Base-by-base conservation (phyloP, 306 rosid species). In the Potentilla sterilis region DNA sequence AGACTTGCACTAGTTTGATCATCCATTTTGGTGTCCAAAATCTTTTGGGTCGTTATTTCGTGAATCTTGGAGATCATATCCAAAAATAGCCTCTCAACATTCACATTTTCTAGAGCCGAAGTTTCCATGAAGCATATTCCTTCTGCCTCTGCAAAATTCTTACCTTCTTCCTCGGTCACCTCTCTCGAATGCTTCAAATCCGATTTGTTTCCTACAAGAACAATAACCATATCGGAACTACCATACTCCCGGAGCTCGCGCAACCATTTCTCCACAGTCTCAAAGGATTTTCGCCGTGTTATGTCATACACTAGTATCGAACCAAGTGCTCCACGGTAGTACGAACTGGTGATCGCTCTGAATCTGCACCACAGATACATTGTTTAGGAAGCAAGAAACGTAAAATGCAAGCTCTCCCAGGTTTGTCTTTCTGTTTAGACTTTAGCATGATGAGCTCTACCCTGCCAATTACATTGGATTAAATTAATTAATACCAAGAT, bases 281-380 rank as follows among this genome's bases (percentile, higher is more conserved):
- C 84, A 38, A 86, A 95, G 6, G 92, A 83, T 22, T 75, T 32
- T 28, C 71, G 10, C 51, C 88, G 78, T 2, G 93, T 87, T 69
- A 95, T 89, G 87, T 95, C 99, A 40, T 92, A 95, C 3, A 92
- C 96, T 40, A 95, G 83, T 54, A 95, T 74, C 41, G 97, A 95
- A 2, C 99, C 99, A 1, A 92, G 67, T 7, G 99, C 99, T 76
- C 99, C 99, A 32, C 97, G 87, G 81, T 95, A 95, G 74, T 95
- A 95, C 55, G 98, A 92, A 54, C 97, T 95, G 13, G 99, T 95
- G 48, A 95, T 95, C 16, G 99, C 99, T 55, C 97, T 92, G 69
- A 92, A 95, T 80, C 99, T 95, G 79, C 59, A 63, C 18, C 32
- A 75, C 32, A 40, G 7, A 4, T 65, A 37, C 22, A 37, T 65